These are phyloP conservation scores for Trichopus zeylanicus DNA, from an alignment of 116 monocot species.

Conservation along the genomic window DNA sequence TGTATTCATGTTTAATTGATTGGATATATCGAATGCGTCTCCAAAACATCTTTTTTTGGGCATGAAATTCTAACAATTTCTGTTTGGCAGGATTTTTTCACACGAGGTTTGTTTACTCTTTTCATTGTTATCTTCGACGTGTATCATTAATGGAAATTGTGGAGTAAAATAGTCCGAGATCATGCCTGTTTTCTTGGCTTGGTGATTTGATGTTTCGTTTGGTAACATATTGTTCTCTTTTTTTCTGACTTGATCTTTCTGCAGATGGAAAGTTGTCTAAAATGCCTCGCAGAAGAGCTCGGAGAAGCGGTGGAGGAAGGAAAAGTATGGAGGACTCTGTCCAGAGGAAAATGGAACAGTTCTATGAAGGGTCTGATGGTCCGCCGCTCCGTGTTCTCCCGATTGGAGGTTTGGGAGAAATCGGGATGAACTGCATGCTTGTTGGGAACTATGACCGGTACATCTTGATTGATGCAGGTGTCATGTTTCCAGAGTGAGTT, in stretches of 20 bases:
- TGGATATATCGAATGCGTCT: no score
- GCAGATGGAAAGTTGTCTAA: constrained; percentile 24
- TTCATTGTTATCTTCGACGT: no score
- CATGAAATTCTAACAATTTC: no score
- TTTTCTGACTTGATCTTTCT: background rate
- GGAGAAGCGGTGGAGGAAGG: constrained; percentile 62
- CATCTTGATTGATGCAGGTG: constrained; percentile 92
- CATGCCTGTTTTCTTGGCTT: background rate
- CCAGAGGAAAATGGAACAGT: constrained; percentile 89
- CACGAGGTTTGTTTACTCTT: no score
- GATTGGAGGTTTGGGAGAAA: constrained; percentile 95
- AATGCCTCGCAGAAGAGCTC: constrained; percentile 39
- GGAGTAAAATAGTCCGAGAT: no score
- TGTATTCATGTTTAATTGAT: no score
- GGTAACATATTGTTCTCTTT: background rate
- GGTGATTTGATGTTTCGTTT: background rate
- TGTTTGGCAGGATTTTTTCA: no score
- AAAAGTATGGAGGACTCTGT: constrained; percentile 99
- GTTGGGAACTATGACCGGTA: constrained; percentile 96
- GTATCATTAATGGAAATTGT: no score
- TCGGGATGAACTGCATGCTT: constrained; percentile 99
- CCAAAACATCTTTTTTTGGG: no score
- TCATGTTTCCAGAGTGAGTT: constrained; percentile 99
- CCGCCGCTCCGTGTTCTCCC: constrained; percentile 96
- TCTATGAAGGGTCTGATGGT: constrained; percentile 93